Evolutionary conservation across 2,329 filamentous ascomycete species (phyloP), one percentile per base, ranked within the genome.

Genomic region (Pochonia chlamydosporia): DNA sequence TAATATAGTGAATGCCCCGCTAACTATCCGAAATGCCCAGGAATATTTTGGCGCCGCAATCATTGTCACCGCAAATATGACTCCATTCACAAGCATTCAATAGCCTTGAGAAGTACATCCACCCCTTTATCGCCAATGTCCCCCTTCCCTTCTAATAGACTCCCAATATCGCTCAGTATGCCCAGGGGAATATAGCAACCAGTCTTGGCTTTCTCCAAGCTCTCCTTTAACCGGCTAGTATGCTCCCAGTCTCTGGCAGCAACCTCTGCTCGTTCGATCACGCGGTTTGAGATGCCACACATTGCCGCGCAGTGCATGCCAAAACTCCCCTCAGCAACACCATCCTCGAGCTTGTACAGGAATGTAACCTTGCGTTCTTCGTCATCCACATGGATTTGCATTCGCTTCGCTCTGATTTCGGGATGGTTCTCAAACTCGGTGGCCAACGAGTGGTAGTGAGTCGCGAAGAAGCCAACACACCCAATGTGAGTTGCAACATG

Each of bases 231-330:
- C 18, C 89, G 76, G 56, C 87, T 92, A 0, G 93, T 97, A 65
- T 96, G 90, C 70, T 99, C 93, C 90, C 93, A 97, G 59, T 90
- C 88, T 56, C 77, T 83, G 2, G 93, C 93, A 5, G 93, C 93
- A 20, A 84, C 80, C 66, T 99, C 93, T 0, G 93, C 93, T 20
- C 86, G 74, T 61, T 91, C 84, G 52, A 99, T 89, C 14, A 99
- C 83, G 47, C 84, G 84, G 39, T 74, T 73, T 0, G 89, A 82
- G 53, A 99, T 97, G 1, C 93, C 93, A 59, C 93, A 99, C 93
- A 99, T 99, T 50, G 89, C 85, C 1, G 93, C 93, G 63, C 93
- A 99, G 66, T 99, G 93, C 93, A 99, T 99, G 58, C 93, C 93
- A 61, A 97, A 99, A 60, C 89, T 95, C 14, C 93, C 93, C 66